Conservation (phyloP, 2,329 filamentous ascomycete genomes). For the Cladophialophora bantiana region DNA sequence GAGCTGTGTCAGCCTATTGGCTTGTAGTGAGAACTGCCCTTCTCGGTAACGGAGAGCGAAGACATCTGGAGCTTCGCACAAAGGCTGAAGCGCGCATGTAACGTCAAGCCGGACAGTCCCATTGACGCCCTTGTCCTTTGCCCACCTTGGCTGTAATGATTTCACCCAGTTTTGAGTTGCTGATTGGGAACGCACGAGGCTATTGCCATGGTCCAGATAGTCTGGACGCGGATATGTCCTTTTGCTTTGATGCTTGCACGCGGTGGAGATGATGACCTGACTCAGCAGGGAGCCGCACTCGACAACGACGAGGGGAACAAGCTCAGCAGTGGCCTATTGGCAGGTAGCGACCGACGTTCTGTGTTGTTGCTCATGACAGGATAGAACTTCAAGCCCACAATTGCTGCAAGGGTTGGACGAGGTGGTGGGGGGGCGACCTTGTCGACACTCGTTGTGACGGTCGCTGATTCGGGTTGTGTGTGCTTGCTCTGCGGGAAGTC, state of each 20-base stretch:
- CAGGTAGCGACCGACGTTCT: background rate
- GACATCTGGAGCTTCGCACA: background rate
- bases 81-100: slow-evolving; percentile 28
- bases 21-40: slow-evolving; percentile 11
- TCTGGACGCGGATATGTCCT: slow-evolving; percentile 25
- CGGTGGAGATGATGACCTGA: slow-evolving; percentile 32
- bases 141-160: background rate
- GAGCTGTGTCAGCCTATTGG: slow-evolving; percentile 23
- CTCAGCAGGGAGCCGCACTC: slow-evolving; percentile 27
- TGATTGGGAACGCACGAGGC: background rate
- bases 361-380: slow-evolving; percentile 4
- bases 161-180: background rate
- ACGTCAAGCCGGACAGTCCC: slow-evolving; percentile 12
- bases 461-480: slow-evolving; percentile 1
- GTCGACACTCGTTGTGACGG: background rate
- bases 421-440: background rate
- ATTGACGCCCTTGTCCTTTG: background rate
- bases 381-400: background rate
- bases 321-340: slow-evolving; percentile 12
- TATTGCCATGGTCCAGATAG: background rate
- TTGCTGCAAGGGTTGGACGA: background rate
- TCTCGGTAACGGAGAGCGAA: slow-evolving; percentile 21
- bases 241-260: slow-evolving; percentile 17
- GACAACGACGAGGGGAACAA: background rate
- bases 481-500: slow-evolving; percentile 1